Evolutionary conservation across 2,329 filamentous ascomycete species (phyloP).

Genomic region (Colletotrichum shisoi): DNA sequence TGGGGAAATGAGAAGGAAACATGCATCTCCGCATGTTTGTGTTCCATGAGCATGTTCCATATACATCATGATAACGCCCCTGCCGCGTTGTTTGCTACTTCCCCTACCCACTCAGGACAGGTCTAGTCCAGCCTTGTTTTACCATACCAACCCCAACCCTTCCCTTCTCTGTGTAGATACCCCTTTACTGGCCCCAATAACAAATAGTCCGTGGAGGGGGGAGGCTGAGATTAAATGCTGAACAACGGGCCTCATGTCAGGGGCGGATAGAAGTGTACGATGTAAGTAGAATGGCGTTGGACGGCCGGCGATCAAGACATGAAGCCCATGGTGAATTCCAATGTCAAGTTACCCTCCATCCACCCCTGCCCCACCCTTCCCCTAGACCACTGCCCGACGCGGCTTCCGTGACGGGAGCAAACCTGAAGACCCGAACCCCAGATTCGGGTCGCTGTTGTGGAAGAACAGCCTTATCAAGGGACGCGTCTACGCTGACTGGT

Average conservation of each 20-base stretch:
- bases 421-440: constrained; percentile 10
- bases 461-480: constrained; percentile 5
- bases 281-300: background rate
- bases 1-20: constrained; percentile 9
- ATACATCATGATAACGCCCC: background rate
- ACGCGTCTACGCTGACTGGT: background rate
- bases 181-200: background rate
- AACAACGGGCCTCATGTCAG: background rate
- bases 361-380: too few species aligned
- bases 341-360: background rate
- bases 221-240: background rate
- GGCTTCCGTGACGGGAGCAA: background rate
- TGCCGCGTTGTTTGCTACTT: background rate
- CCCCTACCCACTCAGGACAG: background rate
- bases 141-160: background rate
- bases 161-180: constrained; percentile 3
- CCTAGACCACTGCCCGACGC: background rate
- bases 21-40: constrained; percentile 22
- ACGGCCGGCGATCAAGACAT: background rate
- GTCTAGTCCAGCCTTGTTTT: constrained; percentile 8
- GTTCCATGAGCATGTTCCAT: background rate
- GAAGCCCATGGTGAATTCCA: background rate
- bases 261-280: background rate
- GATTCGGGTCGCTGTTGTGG: constrained; percentile 17
- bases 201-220: background rate